Evolutionary conservation across 345 rosid genomes (phyloP), one percentile per base, ranked within the genome.

Genomic region (Aegle marmelos): DNA sequence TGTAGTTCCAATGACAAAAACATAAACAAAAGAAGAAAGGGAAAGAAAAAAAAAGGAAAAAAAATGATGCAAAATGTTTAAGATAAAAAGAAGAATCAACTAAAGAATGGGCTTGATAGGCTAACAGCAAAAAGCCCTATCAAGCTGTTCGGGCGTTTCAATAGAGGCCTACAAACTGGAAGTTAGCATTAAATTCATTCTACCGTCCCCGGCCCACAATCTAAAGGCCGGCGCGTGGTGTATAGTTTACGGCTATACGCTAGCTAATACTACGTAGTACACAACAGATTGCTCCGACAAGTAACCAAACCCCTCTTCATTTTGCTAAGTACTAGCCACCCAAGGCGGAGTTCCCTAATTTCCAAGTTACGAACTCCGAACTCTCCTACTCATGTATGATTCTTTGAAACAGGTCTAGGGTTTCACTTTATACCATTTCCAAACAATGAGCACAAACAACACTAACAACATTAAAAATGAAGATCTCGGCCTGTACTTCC

Each of bases 401-500:
- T 64, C 39, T 64, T 31, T 33, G 68, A 64, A 64, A 31, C 39
- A 33, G 7, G 34, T 64, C 5, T 64, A 64, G 25, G 68, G 68
- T 64, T 64, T 64, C 19, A 36, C 68, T 31, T 64, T 31, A 31
- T 17, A 5, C 57, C 56, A 58, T n/a, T 31, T 70, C 36, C 36
- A 7, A 48, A 50, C 27, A 70, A 50, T 50, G 60, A 70, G 73
- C 25, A 68, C 27, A 16, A 68, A 68, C 30, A 68, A 39, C 45
- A 81, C 68, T 59, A 78, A 64, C 83, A 79, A 8, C 61, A 79
- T 10, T 28, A 58, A 73, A 24, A 50, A 62, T 71, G 70, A 31
- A 80, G 93, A 91, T 91, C 92, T 78, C 30, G 91, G 81, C 82
- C 33, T 82, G 31, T 75, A 88, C 84, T 93, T 88, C 82, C 79